phyloP scores from a whole-genome alignment of 2,329 filamentous ascomycete species.

The Fonsecaea pedrosoi region DNA sequence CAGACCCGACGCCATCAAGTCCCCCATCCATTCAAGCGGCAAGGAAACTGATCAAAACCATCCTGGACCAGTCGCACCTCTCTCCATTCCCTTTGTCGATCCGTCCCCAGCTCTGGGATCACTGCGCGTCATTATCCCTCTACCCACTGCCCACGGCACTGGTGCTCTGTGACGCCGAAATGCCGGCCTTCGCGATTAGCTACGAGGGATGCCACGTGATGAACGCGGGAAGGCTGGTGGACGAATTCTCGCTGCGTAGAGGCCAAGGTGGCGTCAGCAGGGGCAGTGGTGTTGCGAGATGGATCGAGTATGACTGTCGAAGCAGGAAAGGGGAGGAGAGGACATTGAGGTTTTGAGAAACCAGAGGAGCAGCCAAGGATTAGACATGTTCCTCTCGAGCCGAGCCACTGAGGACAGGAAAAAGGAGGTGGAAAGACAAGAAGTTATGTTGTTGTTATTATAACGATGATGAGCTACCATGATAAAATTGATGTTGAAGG shows the following conservation, averaged over 20 bases:
- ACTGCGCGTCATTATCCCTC: constrained; percentile 74
- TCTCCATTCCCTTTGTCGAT: constrained; percentile 81
- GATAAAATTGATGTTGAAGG: too few species aligned
- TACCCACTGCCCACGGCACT: constrained; percentile 88
- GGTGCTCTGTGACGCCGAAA: constrained; percentile 80
- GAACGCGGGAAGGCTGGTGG: constrained; percentile 81
- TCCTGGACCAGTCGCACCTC: constrained; percentile 88
- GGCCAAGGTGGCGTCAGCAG: constrained; percentile 40
- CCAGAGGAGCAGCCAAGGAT: not conserved
- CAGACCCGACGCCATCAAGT: constrained; percentile 15
- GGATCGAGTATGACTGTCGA: constrained; percentile 84
- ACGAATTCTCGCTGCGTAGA: constrained; percentile 52
- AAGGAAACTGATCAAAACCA: constrained; percentile 82
- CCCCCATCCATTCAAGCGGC: constrained; percentile 56
- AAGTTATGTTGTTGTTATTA: too few species aligned
- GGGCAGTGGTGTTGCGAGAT: constrained; percentile 66
- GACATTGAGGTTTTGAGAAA: constrained; percentile 65
- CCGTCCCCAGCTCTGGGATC: constrained; percentile 90
- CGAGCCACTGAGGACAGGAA: too few species aligned
- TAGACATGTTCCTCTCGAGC: too few species aligned
- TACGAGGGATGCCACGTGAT: constrained; percentile 96
- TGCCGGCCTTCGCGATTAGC: constrained; percentile 81
- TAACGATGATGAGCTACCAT: too few species aligned
- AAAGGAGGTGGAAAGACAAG: too few species aligned
- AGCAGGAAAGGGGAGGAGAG: constrained; percentile 65